Evolutionary conservation across 2,329 filamentous ascomycete species (phyloP).

Genomic region (Tolypocladium sp.): DNA sequence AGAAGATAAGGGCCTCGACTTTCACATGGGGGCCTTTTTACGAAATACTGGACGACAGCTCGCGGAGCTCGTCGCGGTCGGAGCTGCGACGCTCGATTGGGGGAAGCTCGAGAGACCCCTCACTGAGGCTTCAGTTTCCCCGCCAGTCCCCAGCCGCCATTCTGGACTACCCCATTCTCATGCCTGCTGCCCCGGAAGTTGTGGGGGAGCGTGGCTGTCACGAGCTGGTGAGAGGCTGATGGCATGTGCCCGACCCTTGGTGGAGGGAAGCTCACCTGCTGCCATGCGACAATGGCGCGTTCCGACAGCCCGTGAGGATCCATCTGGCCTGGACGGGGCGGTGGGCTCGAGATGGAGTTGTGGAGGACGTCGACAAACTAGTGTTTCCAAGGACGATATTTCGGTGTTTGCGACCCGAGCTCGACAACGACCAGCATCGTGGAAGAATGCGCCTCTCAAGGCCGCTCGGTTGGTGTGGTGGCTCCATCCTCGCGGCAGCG

Average conservation of each 20-base stretch:
- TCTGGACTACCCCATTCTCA: background rate
- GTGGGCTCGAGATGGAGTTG: background rate
- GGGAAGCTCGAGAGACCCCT: background rate
- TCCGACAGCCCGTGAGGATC: background rate
- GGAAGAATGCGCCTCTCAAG: too few species aligned
- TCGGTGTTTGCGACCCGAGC: constrained; percentile 3
- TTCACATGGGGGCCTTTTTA: background rate
- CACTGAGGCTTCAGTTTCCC: background rate
- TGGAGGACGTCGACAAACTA: background rate
- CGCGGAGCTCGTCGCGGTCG: background rate
- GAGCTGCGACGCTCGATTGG: background rate
- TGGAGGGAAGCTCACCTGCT: background rate
- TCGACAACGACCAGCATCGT: background rate
- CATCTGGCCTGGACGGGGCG: background rate
- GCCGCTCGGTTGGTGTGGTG: too few species aligned
- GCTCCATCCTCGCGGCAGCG: too few species aligned
- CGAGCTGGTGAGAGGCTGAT: background rate
- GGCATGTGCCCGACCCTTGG: background rate
- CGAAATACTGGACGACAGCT: background rate
- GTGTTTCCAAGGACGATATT: background rate
- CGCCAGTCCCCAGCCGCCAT: background rate
- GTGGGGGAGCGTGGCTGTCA: background rate
- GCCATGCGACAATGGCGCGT: background rate
- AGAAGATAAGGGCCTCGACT: background rate
- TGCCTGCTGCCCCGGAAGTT: background rate